A percentile compares a stretch with the other conserved stretches of the same genome.
phyloP scores from a whole-genome alignment of 2,329 filamentous ascomycete genomes.

The Thelonectria rubi region DNA sequence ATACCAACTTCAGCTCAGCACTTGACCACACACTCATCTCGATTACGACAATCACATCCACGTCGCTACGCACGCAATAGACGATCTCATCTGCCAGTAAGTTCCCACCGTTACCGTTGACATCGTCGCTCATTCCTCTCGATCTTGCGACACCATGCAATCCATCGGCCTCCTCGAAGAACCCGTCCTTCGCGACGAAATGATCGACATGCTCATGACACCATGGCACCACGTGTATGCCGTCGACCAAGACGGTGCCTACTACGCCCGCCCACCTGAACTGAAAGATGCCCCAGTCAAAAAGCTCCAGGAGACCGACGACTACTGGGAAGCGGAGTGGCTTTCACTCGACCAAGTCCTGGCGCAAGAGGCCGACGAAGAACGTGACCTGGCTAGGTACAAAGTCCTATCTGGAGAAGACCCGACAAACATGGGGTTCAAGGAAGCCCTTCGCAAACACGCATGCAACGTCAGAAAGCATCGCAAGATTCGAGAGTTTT shows the following conservation, averaged over 20 bases:
- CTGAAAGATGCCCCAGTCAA: neutral
- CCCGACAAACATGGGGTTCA: slow-evolving; percentile 20
- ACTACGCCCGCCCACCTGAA: neutral
- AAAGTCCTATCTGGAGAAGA: neutral
- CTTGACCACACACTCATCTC: too few species aligned
- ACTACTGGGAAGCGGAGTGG: neutral
- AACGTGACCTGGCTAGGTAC: neutral
- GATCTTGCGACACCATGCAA: too few species aligned
- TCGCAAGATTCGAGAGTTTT: slow-evolving; percentile 48
- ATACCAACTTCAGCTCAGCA: too few species aligned
- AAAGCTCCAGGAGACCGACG: neutral
- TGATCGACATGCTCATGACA: neutral
- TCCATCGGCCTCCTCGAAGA: too few species aligned
- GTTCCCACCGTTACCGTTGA: too few species aligned
- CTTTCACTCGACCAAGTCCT: slow-evolving; percentile 1
- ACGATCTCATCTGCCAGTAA: too few species aligned
- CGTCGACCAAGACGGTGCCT: neutral
- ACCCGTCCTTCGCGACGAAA: neutral
- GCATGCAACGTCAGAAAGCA: slow-evolving; percentile 47
- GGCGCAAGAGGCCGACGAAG: neutral
- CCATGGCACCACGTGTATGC: neutral
- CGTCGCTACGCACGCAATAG: too few species aligned
- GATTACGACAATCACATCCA: too few species aligned
- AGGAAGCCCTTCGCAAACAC: slow-evolving; percentile 33
- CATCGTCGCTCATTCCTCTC: too few species aligned